Evolutionary conservation across 2,329 filamentous ascomycete species (phyloP), one percentile per base, ranked within the genome.

Genomic region (Diaporthe nobilis): DNA sequence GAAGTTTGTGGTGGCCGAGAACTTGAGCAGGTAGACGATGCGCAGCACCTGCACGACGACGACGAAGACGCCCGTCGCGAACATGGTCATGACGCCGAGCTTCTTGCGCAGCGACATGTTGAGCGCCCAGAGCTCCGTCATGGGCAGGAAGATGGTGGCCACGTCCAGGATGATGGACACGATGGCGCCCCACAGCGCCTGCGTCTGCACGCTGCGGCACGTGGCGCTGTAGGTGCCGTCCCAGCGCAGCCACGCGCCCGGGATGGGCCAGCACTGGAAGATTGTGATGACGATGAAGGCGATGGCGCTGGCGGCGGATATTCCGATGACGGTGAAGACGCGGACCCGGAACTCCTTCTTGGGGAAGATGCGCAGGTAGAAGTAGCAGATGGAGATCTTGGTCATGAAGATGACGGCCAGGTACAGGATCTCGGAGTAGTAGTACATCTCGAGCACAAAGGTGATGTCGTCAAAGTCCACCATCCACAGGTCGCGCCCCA

Each of bases 141-240:
- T 82, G 2, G 85, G 85, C 8, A 87, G 78, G 7, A 82, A 78
- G 72, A 84, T 85, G 49, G 84, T 84, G 34, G 85, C 71, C 17
- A 87, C 70, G 78, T 87, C 84, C 17, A 85, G 85, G 47, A 84
- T 58, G 72, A 87, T 85, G 78, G 86, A 86, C 28, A 85, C 78
- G 7, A 81, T 83, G 0, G 85, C 84, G 72, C 85, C 84, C 60
- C 81, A 79, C 34, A 86, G 63, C 20, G 60, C 72, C 20, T 55
- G 63, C 3, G 20, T 20, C 37, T 67, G 61, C 25, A 68, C 31
- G 39, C 39, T 17, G 60, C 47, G 63, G 51, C 72, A 73, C 57
- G 9, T 22, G 34, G 57, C 47, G 6, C 17, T 3, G 39, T 65
- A 65, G 17, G 51, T 53, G n/a, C 49, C 72, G 25, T 73, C 72